phyloP scores from a whole-genome alignment of 441 rosid genomes.

The Populus trichocarpa region DNA sequence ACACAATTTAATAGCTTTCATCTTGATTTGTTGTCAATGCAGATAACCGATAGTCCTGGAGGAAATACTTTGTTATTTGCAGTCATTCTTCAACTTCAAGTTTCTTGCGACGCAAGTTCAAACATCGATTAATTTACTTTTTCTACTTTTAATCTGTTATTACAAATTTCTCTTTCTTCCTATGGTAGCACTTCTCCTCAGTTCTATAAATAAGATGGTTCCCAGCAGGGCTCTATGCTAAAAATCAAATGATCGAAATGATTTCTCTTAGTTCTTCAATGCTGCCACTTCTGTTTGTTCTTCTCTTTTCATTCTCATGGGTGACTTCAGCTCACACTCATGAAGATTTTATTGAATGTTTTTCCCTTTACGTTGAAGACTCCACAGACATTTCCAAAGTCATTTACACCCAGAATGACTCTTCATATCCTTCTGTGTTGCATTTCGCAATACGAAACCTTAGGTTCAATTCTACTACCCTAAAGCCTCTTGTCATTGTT shows the following conservation, averaged over 20 bases:
- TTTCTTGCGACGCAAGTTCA: too few species aligned
- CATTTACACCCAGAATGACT: background rate
- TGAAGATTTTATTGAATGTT: background rate
- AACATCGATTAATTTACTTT: too few species aligned
- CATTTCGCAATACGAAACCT: conserved; percentile 7
- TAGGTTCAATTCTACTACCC: conserved; percentile 1
- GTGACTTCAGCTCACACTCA: background rate
- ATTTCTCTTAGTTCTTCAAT: background rate
- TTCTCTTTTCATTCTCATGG: background rate
- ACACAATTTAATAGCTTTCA: too few species aligned
- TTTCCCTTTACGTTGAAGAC: background rate
- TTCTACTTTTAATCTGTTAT: too few species aligned
- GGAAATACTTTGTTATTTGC: too few species aligned
- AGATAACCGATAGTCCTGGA: too few species aligned
- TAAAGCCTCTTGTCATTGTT: conserved; percentile 37
- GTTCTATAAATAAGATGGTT: background rate
- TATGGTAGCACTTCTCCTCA: too few species aligned
- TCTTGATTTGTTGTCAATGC: too few species aligned
- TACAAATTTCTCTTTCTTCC: too few species aligned
- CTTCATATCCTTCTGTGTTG: background rate
- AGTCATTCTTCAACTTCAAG: too few species aligned
- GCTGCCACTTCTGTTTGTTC: background rate
- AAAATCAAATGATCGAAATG: background rate
- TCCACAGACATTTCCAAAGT: background rate
- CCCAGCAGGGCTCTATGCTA: background rate